These are phyloP conservation scores for Cyclanthera cordifolia DNA, from an alignment of 306 rosid species.

Conservation along the genomic window DNA sequence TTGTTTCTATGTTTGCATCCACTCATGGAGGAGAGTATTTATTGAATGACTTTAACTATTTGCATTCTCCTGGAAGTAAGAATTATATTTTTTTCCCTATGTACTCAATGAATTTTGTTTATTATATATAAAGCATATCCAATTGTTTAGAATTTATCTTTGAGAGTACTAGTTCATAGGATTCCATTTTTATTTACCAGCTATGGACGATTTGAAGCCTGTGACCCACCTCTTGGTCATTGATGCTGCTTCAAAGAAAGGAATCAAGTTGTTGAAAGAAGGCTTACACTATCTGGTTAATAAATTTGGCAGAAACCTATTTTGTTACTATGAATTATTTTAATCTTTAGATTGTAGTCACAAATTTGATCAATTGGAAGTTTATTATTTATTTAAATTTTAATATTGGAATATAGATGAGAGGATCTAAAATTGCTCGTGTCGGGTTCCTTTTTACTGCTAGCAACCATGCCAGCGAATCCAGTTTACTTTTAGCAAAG, in stretches of 20 bases:
- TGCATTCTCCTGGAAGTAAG: slow-evolving; percentile 90
- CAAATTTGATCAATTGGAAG: not conserved
- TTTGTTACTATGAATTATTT: slow-evolving; percentile 10
- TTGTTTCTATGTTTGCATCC: slow-evolving; percentile 44
- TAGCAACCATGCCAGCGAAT: slow-evolving; percentile 38
- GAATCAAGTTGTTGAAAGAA: slow-evolving; percentile 64
- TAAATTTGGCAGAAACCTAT: slow-evolving; percentile 15
- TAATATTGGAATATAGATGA: slow-evolving; percentile 40
- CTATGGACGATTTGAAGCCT: slow-evolving; percentile 77
- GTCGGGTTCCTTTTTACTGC: slow-evolving; percentile 58
- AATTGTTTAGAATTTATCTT: not conserved
- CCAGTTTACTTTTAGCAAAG: slow-evolving; percentile 51
- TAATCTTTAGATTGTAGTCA: not conserved
- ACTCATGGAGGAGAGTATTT: slow-evolving; percentile 48
- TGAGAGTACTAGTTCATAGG: not conserved
- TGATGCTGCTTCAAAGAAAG: slow-evolving; percentile 52
- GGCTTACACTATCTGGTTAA: slow-evolving; percentile 76
- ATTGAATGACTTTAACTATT: slow-evolving; percentile 40
- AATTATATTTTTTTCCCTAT: slow-evolving; percentile 1
- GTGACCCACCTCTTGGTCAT: slow-evolving; percentile 85
- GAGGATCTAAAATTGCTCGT: slow-evolving; percentile 61
- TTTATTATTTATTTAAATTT: slow-evolving; percentile 9
- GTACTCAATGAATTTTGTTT: not conserved
- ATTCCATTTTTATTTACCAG: slow-evolving; percentile 31
- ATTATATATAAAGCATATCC: not conserved